phyloP scores from a whole-genome alignment of 352 stramenopile genomes.

The Pythium myriotylum region DNA sequence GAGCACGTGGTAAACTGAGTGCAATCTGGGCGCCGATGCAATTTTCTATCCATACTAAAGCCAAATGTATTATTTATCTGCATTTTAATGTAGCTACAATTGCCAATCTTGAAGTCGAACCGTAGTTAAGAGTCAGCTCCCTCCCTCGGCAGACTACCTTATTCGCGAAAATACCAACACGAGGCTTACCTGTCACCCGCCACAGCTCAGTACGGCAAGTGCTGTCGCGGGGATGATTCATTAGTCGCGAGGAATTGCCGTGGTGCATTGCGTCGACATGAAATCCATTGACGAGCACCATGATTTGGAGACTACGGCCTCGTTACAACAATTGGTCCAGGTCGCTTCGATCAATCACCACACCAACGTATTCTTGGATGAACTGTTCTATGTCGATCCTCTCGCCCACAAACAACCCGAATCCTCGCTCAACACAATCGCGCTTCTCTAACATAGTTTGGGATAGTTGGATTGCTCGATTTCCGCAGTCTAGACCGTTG shows the following conservation, averaged over 20 bases:
- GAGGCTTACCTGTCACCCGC: neutral
- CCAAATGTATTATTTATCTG: neutral
- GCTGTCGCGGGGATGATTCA: neutral
- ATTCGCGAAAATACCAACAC: neutral
- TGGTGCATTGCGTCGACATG: slow-evolving; percentile 4
- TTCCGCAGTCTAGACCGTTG: neutral
- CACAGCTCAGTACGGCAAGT: neutral
- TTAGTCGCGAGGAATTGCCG: neutral
- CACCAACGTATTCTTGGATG: neutral
- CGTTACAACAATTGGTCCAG: neutral
- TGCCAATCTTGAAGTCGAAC: neutral
- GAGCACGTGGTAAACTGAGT: no score
- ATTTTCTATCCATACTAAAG: slow-evolving; percentile 7
- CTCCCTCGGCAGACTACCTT: neutral
- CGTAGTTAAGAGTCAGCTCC: neutral
- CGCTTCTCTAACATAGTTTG: neutral
- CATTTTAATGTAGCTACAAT: neutral
- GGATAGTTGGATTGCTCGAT: neutral
- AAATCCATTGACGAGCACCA: neutral
- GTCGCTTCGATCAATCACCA: neutral
- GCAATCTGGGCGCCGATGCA: no score
- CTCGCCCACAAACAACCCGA: neutral
- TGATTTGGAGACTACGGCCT: neutral
- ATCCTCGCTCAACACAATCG: neutral
- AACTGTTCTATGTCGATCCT: neutral